Evolutionary conservation across 768 basidiomycete species (phyloP).

Genomic region (Lactifluus rugatus): DNA sequence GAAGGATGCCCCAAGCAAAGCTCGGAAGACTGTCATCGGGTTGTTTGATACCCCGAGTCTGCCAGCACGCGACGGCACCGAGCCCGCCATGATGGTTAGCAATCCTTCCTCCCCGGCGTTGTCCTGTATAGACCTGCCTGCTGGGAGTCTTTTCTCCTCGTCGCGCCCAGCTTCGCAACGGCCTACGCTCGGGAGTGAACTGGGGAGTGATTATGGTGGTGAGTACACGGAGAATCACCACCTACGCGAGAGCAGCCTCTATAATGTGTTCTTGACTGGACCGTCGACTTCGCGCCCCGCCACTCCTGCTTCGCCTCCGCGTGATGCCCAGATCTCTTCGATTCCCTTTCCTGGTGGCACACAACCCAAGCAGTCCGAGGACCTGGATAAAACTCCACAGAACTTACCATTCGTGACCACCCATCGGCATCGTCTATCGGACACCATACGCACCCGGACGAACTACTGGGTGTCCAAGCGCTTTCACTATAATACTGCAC

Average conservation of each 20-base stretch:
- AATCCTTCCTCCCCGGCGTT: conserved; percentile 9
- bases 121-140: conserved; percentile 14
- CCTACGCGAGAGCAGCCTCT: conserved; percentile 46
- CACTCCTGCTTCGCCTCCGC: conserved; percentile 11
- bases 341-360: conserved; percentile 19
- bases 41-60: conserved; percentile 39
- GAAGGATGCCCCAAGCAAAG: conserved; percentile 21
- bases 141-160: conserved; percentile 1
- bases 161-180: conserved; percentile 13
- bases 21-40: conserved; percentile 49
- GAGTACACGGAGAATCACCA: conserved; percentile 37
- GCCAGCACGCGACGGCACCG: background rate
- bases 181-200: conserved; percentile 45
- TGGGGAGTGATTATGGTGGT: conserved; percentile 44
- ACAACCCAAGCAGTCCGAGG: conserved; percentile 8
- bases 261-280: conserved; percentile 30
- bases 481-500: conserved; percentile 31
- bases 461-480: conserved; percentile 50
- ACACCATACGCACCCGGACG: conserved; percentile 50
- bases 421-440: conserved; percentile 29
- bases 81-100: conserved; percentile 1
- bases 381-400: conserved; percentile 17
- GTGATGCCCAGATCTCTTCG: background rate
- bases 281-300: conserved; percentile 21
- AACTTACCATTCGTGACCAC: conserved; percentile 18